Evolutionary conservation across 192 early-diverging fungal species (phyloP).

Genomic region (Backusella morwellensis): DNA sequence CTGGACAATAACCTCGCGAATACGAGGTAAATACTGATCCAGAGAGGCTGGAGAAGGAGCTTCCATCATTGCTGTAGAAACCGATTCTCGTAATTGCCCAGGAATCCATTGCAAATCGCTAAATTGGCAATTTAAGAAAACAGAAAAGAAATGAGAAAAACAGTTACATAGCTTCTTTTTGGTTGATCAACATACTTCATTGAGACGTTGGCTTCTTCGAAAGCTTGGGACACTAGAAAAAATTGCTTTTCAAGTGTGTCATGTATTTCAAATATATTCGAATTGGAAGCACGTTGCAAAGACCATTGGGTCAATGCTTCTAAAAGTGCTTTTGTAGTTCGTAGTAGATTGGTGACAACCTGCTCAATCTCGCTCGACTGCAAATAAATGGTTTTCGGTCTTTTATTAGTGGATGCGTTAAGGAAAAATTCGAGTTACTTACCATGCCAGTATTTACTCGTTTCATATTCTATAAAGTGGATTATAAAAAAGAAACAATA

Average conservation of each 20-base stretch:
- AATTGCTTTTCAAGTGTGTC: slow-evolving; percentile 28
- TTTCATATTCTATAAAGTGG: slow-evolving; percentile 3
- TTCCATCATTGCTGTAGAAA: slow-evolving; percentile 19
- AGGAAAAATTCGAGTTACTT: too few relatives aligned
- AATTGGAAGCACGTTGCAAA: not conserved
- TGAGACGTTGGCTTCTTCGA: slow-evolving; percentile 27
- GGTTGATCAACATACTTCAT: slow-evolving; percentile 23
- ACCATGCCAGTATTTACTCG: slow-evolving; percentile 8
- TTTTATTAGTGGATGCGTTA: not conserved
- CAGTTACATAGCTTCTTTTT: not conserved
- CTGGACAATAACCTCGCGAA: slow-evolving; percentile 39
- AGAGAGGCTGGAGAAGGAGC: slow-evolving; percentile 21
- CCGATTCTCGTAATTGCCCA: slow-evolving; percentile 21
- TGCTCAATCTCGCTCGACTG: slow-evolving; percentile 37
- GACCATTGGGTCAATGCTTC: slow-evolving; percentile 36
- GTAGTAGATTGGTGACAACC: slow-evolving; percentile 28
- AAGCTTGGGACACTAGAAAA: slow-evolving; percentile 20
- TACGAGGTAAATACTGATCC: slow-evolving; percentile 36
- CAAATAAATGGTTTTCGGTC: not conserved
- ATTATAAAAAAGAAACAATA: not conserved
- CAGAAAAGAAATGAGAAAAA: not conserved
- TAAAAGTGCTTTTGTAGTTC: slow-evolving; percentile 28
- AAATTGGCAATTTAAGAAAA: not conserved
- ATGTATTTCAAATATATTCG: slow-evolving; percentile 34
- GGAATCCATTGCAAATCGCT: slow-evolving; percentile 27